phyloP scores from a whole-genome alignment of 306 rosid genomes.

The cucumber (Cucumis sativus) region DNA sequence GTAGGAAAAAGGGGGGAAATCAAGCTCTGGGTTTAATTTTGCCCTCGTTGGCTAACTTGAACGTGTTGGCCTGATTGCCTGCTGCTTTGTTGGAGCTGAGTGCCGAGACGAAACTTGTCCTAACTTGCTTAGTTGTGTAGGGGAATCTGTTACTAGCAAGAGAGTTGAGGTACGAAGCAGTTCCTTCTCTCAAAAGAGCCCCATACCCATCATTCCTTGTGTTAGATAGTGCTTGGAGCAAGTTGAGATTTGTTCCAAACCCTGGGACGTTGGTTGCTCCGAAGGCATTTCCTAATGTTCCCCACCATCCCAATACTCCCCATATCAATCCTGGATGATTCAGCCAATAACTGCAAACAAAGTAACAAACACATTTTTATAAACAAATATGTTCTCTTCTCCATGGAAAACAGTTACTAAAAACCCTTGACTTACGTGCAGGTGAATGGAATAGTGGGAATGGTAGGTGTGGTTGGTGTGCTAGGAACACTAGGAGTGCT shows the following conservation, averaged over 20 bases:
- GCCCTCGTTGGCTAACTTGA: slow-evolving; percentile 86
- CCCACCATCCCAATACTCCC: slow-evolving; percentile 92
- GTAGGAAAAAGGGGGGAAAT: not conserved
- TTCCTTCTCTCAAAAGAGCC: slow-evolving; percentile 66
- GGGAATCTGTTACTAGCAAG: slow-evolving; percentile 64
- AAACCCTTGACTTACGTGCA: slow-evolving; percentile 44
- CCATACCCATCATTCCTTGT: slow-evolving; percentile 66
- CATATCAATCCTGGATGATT: slow-evolving; percentile 62
- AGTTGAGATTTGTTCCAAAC: slow-evolving; percentile 30
- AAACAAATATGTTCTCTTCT: not conserved
- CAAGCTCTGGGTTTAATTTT: slow-evolving; percentile 38
- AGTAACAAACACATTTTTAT: not conserved
- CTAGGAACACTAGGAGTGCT: slow-evolving; percentile 29
- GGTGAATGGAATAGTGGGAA: slow-evolving; percentile 72
- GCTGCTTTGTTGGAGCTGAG: slow-evolving; percentile 65
- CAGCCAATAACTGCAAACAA: slow-evolving; percentile 62
- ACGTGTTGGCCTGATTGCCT: slow-evolving; percentile 47
- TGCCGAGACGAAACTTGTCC: slow-evolving; percentile 43
- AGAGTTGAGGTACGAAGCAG: slow-evolving; percentile 75
- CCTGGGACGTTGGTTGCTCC: slow-evolving; percentile 51
- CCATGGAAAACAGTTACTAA: not conserved
- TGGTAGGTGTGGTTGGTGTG: slow-evolving; percentile 29
- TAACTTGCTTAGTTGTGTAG: slow-evolving; percentile 59
- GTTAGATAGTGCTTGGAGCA: slow-evolving; percentile 80
- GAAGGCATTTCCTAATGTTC: slow-evolving; percentile 61